Percentiles rank a stretch among this genome's conserved stretches.
Conservation (phyloP, 148 eudicot genomes). For the Vaccinium corymbosum region DNA sequence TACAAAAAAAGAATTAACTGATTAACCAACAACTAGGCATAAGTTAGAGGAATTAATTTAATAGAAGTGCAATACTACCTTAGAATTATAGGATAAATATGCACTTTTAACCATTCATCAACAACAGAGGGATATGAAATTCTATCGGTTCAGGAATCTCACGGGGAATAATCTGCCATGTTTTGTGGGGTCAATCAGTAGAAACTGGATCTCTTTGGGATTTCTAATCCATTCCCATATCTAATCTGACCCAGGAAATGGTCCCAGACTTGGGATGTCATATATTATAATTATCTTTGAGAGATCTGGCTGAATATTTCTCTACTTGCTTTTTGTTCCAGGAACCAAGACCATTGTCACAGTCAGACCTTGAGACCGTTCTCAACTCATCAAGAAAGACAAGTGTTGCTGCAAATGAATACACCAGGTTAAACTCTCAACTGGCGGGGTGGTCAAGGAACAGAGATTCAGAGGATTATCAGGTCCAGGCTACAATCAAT, state of each 20-base stretch:
- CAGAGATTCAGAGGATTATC: slow-evolving; percentile 48
- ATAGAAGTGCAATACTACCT: too few relatives aligned
- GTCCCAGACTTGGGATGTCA: not conserved
- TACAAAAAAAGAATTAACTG: too few relatives aligned
- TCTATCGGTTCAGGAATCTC: not conserved
- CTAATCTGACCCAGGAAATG: not conserved
- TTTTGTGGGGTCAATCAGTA: not conserved
- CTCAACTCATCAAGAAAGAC: slow-evolving; percentile 54
- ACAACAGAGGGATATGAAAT: not conserved
- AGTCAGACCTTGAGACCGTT: slow-evolving; percentile 66
- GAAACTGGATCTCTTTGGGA: not conserved
- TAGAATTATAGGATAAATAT: too few relatives aligned
- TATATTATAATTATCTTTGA: not conserved
- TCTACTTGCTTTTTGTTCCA: slow-evolving; percentile 19
- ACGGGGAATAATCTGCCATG: not conserved
- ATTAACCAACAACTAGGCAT: too few relatives aligned
- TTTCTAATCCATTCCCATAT: not conserved
- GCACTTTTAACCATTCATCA: too few relatives aligned
- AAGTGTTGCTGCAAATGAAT: slow-evolving; percentile 67
- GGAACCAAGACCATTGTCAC: slow-evolving; percentile 68
- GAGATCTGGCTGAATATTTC: not conserved
- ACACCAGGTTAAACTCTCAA: slow-evolving; percentile 44
- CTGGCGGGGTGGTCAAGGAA: slow-evolving; percentile 40
- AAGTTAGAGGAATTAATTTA: too few relatives aligned
- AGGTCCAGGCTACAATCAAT: slow-evolving; percentile 58